Conservation (phyloP, 352 stramenopile genomes). For the Saprolegnia diclina region DNA sequence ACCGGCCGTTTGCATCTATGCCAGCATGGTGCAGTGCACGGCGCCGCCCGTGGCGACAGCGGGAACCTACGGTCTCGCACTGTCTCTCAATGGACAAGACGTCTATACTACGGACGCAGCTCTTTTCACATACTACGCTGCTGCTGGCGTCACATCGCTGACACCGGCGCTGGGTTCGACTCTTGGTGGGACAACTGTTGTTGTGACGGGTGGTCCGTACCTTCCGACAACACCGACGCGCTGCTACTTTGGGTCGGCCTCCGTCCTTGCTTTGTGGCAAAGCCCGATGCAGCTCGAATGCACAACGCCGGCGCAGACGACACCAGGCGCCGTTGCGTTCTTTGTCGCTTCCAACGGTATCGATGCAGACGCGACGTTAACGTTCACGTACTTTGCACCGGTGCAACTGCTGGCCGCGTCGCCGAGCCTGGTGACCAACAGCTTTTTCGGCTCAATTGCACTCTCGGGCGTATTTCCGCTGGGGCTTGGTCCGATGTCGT, state of each 20-base stretch:
- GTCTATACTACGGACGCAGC: not conserved
- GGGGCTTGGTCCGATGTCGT: slow-evolving; percentile 14
- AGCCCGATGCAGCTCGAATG: slow-evolving; percentile 32
- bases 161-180: slow-evolving; percentile 24
- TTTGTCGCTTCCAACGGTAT: slow-evolving; percentile 4
- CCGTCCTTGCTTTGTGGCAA: slow-evolving; percentile 28
- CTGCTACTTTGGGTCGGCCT: slow-evolving; percentile 34
- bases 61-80: not conserved
- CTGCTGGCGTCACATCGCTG: not conserved
- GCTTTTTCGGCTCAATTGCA: not conserved
- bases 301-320: slow-evolving; percentile 30
- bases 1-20: not conserved
- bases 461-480: not conserved
- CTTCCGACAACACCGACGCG: slow-evolving; percentile 23
- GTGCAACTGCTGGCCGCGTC: not conserved
- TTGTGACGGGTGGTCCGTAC: slow-evolving; percentile 31
- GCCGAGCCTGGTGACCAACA: not conserved
- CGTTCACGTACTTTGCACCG: slow-evolving; percentile 28
- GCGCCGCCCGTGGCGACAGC: not conserved
- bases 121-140: slow-evolving; percentile 8
- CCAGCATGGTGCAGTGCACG: slow-evolving; percentile 11
- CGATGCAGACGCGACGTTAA: not conserved
- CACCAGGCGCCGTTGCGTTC: not conserved
- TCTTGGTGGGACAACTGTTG: slow-evolving; percentile 34
- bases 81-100: slow-evolving; percentile 23